Evolutionary conservation across 148 eudicot genomes (phyloP).

Genomic region (Cornus kousa): DNA sequence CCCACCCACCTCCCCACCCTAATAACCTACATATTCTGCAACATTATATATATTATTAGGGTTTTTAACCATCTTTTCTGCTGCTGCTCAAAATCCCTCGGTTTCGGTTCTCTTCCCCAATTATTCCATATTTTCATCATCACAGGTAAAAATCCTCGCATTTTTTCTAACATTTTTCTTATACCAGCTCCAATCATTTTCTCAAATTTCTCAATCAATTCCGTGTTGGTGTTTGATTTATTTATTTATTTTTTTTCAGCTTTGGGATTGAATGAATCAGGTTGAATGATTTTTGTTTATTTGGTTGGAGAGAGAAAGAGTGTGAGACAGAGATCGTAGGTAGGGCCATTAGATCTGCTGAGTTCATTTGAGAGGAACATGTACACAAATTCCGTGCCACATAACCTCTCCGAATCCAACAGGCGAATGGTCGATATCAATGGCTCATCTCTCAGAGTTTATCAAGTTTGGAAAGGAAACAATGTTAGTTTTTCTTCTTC

Average conservation of each 20-base stretch:
- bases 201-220: no score
- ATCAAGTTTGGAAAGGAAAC: constrained; percentile 42
- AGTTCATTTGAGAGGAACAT: constrained; percentile 4
- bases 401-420: constrained; percentile 11
- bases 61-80: no score
- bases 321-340: background rate
- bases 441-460: constrained; percentile 19
- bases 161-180: no score
- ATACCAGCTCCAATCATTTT: no score
- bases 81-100: no score
- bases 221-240: no score
- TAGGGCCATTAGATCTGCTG: background rate
- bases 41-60: no score
- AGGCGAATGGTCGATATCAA: background rate
- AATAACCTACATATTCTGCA: no score
- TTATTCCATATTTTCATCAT: background rate
- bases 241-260: background rate
- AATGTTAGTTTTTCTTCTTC: constrained; percentile 23
- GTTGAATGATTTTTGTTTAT: background rate
- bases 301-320: background rate
- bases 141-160: background rate
- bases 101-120: background rate
- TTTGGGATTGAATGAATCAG: background rate
- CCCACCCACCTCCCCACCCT: background rate
- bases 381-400: constrained; percentile 19